Percentiles rank a stretch among this genome's conserved stretches.
Evolutionary conservation across 2,329 filamentous ascomycete genomes (phyloP).

Genomic region (Canariomyces notabilis): DNA sequence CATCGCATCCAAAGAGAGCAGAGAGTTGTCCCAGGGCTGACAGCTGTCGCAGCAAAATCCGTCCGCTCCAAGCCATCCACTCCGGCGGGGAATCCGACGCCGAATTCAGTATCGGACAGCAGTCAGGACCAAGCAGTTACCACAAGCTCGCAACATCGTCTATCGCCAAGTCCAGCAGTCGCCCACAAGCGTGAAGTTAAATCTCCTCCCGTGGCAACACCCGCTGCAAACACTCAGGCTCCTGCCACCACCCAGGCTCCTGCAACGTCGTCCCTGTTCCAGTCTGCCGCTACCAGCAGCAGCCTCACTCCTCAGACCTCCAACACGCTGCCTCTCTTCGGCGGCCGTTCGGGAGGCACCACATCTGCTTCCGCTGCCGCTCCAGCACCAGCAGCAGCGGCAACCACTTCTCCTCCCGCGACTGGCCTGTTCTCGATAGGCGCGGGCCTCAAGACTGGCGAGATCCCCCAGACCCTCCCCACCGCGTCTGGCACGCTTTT

Average conservation of each 20-base stretch:
- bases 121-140: background rate
- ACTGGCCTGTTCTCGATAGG: background rate
- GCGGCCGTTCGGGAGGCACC: constrained; percentile 3
- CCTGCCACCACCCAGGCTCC: too few species aligned
- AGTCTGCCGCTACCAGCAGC: background rate
- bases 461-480: background rate
- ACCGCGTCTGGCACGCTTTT: background rate
- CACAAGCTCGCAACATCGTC: background rate
- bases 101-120: background rate
- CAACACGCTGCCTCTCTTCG: constrained; percentile 1
- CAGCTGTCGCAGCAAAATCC: background rate
- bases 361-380: constrained; percentile 1
- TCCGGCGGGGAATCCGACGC: background rate
- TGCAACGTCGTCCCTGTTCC: constrained; percentile 1
- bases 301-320: constrained; percentile 3
- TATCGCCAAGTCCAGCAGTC: constrained; percentile 1
- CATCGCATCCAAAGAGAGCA: background rate
- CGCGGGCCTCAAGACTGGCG: background rate
- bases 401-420: background rate
- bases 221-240: too few species aligned
- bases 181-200: too few species aligned
- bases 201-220: too few species aligned
- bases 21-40: background rate
- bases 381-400: constrained; percentile 1
- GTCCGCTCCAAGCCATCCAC: background rate